These are phyloP conservation scores for Colletotrichum sojae DNA, from an alignment of 2,329 filamentous ascomycete genomes.

Conservation along the genomic window DNA sequence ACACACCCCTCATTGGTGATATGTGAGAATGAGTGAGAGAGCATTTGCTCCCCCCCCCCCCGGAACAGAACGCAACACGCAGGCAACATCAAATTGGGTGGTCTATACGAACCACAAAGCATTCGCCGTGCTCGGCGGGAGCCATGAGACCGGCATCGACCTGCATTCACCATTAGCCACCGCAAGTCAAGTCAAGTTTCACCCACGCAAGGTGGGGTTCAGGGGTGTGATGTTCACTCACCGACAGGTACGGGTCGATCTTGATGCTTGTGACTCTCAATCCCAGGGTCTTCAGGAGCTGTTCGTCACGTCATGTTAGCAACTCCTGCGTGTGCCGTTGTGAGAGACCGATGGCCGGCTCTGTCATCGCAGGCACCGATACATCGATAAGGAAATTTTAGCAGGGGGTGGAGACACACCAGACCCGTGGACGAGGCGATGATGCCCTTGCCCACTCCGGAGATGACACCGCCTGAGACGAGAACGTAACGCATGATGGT, in stretches of 20 bases:
- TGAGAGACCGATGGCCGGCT: conserved; percentile 32
- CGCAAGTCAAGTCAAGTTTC: not conserved
- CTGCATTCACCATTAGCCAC: conserved; percentile 27
- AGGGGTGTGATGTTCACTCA: conserved; percentile 39
- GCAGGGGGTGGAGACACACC: conserved; percentile 42
- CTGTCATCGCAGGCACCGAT: not conserved
- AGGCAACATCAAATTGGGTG: not conserved
- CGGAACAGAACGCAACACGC: not conserved
- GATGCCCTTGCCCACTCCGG: conserved; percentile 74
- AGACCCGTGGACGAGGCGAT: conserved; percentile 78
- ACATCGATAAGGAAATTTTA: conserved; percentile 43
- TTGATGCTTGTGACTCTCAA: conserved; percentile 75
- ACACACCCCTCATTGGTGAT: not conserved
- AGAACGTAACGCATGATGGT: conserved; percentile 48
- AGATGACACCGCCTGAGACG: conserved; percentile 64
- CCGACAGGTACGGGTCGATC: conserved; percentile 66
- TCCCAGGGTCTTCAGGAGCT: conserved; percentile 85
- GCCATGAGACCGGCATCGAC: conserved; percentile 43
- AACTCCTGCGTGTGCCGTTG: conserved; percentile 25
- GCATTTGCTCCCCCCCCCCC: conserved; percentile 12
- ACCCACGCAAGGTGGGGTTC: conserved; percentile 2
- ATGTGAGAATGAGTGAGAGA: not conserved
- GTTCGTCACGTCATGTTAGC: conserved; percentile 51
- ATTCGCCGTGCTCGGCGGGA: conserved; percentile 50
- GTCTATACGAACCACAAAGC: conserved; percentile 40